phyloP scores from a whole-genome alignment of 176 grass and related monocot species.

The Stipa capillata region DNA sequence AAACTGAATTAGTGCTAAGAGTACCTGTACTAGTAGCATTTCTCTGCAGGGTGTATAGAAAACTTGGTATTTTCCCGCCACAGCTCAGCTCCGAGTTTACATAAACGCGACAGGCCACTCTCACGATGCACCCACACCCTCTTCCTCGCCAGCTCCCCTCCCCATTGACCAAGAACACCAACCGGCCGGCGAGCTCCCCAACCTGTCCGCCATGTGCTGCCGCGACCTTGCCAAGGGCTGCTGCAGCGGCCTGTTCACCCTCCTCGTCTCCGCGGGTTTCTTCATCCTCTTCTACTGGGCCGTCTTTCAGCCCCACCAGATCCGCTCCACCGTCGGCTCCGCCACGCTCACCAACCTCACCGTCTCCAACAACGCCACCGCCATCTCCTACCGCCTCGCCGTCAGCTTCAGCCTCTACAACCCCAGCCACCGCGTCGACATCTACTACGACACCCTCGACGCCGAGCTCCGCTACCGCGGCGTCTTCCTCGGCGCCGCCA shows the following conservation, averaged over 20 bases:
- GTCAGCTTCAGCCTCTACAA: constrained; percentile 17
- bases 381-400: constrained; percentile 23
- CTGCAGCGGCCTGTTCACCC: background rate
- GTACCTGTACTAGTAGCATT: too few species aligned
- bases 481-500: constrained; percentile 21
- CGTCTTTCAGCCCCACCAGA: constrained; percentile 16
- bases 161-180: too few species aligned
- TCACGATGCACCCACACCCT: too few species aligned
- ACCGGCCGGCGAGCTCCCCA: too few species aligned
- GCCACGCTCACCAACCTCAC: constrained; percentile 29
- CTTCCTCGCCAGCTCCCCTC: too few species aligned
- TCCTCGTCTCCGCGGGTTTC: background rate
- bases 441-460: constrained; percentile 39
- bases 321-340: constrained; percentile 20
- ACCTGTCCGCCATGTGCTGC: too few species aligned
- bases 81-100: too few species aligned
- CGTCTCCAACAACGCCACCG: background rate
- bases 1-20: too few species aligned
- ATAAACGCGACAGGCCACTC: too few species aligned
- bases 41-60: too few species aligned
- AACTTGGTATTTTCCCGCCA: too few species aligned
- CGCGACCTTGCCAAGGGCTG: too few species aligned
- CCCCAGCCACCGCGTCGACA: constrained; percentile 20
- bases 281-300: background rate
- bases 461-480: background rate